Evolutionary conservation across 2,329 filamentous ascomycete species (phyloP), one percentile per base, ranked within the genome.

Genomic region (Trichothecium sympodiale): DNA sequence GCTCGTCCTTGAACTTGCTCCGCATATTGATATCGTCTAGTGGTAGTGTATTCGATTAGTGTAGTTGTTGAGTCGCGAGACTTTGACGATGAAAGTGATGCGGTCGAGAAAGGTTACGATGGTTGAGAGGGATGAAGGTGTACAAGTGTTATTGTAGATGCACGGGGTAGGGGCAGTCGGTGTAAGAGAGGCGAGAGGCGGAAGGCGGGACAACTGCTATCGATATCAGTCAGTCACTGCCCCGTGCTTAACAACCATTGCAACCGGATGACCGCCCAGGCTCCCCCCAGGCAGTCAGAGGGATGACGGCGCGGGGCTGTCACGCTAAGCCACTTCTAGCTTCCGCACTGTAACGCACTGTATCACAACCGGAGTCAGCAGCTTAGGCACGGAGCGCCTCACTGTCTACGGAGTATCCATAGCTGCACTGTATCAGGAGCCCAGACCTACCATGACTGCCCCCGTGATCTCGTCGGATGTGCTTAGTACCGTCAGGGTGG

Each of bases 1-100:
- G 91, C 78, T 96, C 91, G 80, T 98, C 91, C 87, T 98, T 98
- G 68, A 98, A 98, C 79, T 96, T 96, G 74, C 86, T 94, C 60
- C 88, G 83, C 87, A 95, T 95, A 49, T 57, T 85, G 72, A 43
- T 25, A 25, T 25, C 10, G 10, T 25, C 10, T 25, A 25, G 10
- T 25, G 20, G 6, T 6, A 25, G 20, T 25, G 10, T 6, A n/a
- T n/a, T 35, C 39, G 44, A 36, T 37, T 25, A 33, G 15, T 32
- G 30, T 15, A 15, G 29, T n/a, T 28, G 17, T 16, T 29, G 15
- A 6, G 23, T 18, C 15, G 16, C 8, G 30, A 17, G 23, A 27
- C 23, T 15, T 5, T 33, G 6, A 9, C 14, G 34, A 27, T 15
- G 30, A n/a, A 16, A 16, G 34, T 17, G 17, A 17, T 31, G 29